Percentiles rank a stretch among this genome's conserved stretches.
Conservation (phyloP, 208 protist genomes). For the Phytomonas francai region DNA sequence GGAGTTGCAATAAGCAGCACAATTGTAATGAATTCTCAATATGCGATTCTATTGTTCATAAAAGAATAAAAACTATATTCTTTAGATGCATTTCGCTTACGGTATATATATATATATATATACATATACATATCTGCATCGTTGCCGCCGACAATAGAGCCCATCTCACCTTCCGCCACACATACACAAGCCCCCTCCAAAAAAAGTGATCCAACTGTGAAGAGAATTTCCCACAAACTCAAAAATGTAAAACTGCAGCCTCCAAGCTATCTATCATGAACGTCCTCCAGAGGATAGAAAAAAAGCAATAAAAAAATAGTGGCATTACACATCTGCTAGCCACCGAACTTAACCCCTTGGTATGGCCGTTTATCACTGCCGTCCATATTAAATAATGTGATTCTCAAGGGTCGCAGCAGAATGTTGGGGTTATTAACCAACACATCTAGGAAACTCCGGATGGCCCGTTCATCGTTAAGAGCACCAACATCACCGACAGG, state of each 20-base stretch:
- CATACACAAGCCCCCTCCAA: background rate
- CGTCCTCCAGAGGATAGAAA: background rate
- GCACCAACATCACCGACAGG: slow-evolving; percentile 52
- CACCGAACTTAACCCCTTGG: slow-evolving; percentile 86
- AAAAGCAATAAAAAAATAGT: slow-evolving; percentile 9
- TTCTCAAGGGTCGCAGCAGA: slow-evolving; percentile 53
- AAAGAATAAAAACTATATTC: no score
- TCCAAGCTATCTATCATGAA: no score
- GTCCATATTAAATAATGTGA: slow-evolving; percentile 87
- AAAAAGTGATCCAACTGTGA: background rate
- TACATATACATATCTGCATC: slow-evolving; percentile 3
- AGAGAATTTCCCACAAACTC: background rate
- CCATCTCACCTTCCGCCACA: background rate
- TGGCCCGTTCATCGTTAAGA: slow-evolving; percentile 65
- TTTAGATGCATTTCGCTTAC: no score
- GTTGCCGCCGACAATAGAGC: background rate
- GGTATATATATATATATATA: no score
- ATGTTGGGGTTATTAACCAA: slow-evolving; percentile 46
- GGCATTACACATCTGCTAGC: slow-evolving; percentile 16
- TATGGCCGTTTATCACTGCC: slow-evolving; percentile 64
- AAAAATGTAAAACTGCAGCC: background rate
- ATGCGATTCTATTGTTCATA: no score
- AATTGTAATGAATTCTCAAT: no score
- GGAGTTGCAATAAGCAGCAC: slow-evolving; percentile 8
- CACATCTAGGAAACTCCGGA: slow-evolving; percentile 60